Base-by-base conservation (phyloP, 352 stramenopile species). In the Thraustochytrium striatum region DNA sequence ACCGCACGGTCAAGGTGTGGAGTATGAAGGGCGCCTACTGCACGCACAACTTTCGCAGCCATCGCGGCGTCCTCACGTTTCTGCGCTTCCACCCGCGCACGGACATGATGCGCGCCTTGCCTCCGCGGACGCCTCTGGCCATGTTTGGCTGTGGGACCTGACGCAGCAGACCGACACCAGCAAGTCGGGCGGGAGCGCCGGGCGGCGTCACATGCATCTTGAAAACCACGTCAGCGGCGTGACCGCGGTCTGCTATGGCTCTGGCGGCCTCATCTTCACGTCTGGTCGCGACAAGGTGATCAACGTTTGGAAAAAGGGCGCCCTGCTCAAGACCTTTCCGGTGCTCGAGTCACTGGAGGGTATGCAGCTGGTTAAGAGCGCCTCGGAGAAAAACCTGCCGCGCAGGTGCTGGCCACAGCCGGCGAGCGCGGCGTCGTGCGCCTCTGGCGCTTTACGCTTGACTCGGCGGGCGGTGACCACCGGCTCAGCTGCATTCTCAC, bases 321-420 rank as follows among this genome's bases (percentile, higher is more conserved):
- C 87, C 57, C 72, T 98, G 82, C 86, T 91, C 52, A 92, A 97
- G 83, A 98, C 94, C 0, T 87, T 98, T 39, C 87, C 97, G 9
- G 89, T 97, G 2, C 95, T 97, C 79, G 94, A 98, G 84, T 85
- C 92, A 52, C 85, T 98, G n/a, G 93, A 97, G 85, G 92, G 92
- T n/a, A 86, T 98, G 61, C 82, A 91, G 28, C 85, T 97, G 81
- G 84, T 32, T 83, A 83, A 53, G 55, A 79, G 44, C 53, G 81
- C 35, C 83, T 85, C 62, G 79, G 84, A 50, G 78, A 83, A 50
- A 85, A 92, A 65, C 80, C 84, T n/a, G 90, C 89, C 62, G 83
- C 86, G 28, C 88, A 97, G 79, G 84, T 91, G 73, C 92, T 98
- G 52, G 88, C 94, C 33, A 97, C 93, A 30, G 95, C 94, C 30